Base-by-base conservation (phyloP, 1,284 basidiomycete species). In the Irpex rosettiformis region DNA sequence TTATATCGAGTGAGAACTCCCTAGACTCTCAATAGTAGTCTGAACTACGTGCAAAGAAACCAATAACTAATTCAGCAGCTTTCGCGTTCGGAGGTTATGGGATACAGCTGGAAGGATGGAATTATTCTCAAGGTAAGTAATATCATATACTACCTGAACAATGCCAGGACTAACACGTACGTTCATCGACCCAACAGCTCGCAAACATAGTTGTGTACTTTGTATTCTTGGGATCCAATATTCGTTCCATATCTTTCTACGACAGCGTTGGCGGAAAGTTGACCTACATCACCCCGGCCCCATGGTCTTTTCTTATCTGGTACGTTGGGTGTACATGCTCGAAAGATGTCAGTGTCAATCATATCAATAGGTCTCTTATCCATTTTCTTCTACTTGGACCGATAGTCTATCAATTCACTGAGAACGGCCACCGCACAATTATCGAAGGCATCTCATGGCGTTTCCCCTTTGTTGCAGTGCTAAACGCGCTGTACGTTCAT, bases 211-310 rank as follows among this genome's bases (percentile, higher is more conserved):
- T 91, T 55, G 83, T 86, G 48, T 93, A 91, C 70, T 77, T 91
- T 66, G 75, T 90, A 65, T 93, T 95, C 78, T 78, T 94, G n/a
- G 90, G 92, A 33, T 90, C 88, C 61, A 96, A 96, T 73, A 81
- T 94, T 56, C 96, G 95, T 79, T 87, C 86, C 48, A 82, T 94
- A 61, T 85, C 92, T 2, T 82, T 85, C 0, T 88, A 89, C 0
- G 78, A 86, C 56, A 91, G 91, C 74, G 83, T 78, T 69, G 73
- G 77, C 61, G 84, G 81, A 55, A 91, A 91, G 71, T 85, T 90
- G 67, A 95, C 94, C 4, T 97, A 94, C 72, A 77, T 97, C 61
- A 96, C 94, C 0, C 94, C 95, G 29, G 91, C 92, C 22, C 86
- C 89, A 29, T 96, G 91, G 86, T 85, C 89, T 1, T 94, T 92